Evolutionary conservation across 768 basidiomycete species (phyloP), one percentile per base, ranked within the genome.

Genomic region (Pseudohyphozyma bogoriensis): DNA sequence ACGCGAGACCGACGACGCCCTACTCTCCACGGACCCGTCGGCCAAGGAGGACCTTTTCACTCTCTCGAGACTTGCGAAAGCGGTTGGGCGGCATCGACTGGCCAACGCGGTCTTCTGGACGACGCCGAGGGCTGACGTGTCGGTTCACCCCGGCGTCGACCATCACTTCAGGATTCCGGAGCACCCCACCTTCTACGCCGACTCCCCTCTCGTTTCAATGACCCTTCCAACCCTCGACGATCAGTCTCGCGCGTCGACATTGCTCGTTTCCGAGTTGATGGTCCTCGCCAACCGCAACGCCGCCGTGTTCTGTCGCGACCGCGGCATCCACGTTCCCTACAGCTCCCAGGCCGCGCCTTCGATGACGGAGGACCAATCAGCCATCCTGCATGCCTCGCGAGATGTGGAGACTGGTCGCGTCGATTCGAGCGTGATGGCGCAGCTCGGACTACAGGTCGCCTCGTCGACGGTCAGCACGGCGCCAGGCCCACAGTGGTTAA

Each of bases 231-330:
- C 54, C 0, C 20, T 22, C n/a, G 10, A 8, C 56, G 7, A 50
- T 33, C 62, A 47, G 37, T 26, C 15, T n/a, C 35, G 13, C 16
- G 12, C 20, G 13, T 7, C 22, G 20, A 16, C 72, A n/a, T 45
- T 52, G 15, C 68, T 89, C 55, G 82, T 99, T 15, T 77, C 83
- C 0, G 90, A 95, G 73, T 77, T 79, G 68, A 91, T 91, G 85
- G 86, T 89, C 69, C 69, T 84, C 22, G 89, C 88, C 0, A 84
- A 82, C 51, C 82, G 84, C 3, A 77, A 84, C 1, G 84, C 86
- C 1, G 92, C 90, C 31, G 77, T 75, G 42, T 90, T 87, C 75
- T 81, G 81, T 58, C 62, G 71, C 24, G 84, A 86, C 13, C 78
- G 76, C 20, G 75, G 76, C 6, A 61, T 93, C 35, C 83, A 85